Base-by-base conservation (phyloP, 768 basidiomycete species). In the Termitomyces heimii region DNA sequence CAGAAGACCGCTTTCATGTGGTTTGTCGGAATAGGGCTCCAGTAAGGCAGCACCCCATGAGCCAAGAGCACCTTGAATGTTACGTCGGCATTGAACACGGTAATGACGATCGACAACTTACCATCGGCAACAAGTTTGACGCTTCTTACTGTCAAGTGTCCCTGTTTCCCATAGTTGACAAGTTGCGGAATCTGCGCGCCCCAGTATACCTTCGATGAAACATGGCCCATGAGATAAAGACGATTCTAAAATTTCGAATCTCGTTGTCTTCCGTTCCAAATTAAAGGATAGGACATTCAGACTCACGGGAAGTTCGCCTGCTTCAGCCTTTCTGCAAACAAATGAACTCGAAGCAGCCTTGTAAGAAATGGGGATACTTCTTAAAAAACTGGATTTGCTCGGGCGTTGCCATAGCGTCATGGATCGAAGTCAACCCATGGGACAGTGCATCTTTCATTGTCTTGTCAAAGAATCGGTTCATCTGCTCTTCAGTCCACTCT, bases 31-130 rank as follows among this genome's bases (percentile, higher is more conserved):
- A 67, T 97, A 98, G 18, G 93, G 91, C 49, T 86, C 80, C 5
- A 91, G 72, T 55, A 98, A 77, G 0, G 96, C 94, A 0, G 96
- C 94, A 7, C 96, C 95, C 79, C 90, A 92, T 2, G 89, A 92
- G 0, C 96, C 93, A 4, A 98, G 80, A 0, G 95, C 95, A 42
- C 94, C 88, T 88, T 53, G 14, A 12, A 52, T 5, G 26, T 20
- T 7, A 29, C 20, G 37, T 52, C 2, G 18, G 18, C 14, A n/a
- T 51, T 40, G 10, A 28, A 31, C n/a, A 28, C 5, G 12, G 14
- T 40, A 9, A 55, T 29, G n/a, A 55, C 22, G 10, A 28, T 7
- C 24, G 24, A 26, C 45, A 26, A 40, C 70, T 31, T 58, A 83
- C 89, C 94, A 65, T 98, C 95, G 0, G 83, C 75, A 65, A 85